Evolutionary conservation across 2,329 filamentous ascomycete genomes (phyloP).

Genomic region (Sporothrix euskadiensis): DNA sequence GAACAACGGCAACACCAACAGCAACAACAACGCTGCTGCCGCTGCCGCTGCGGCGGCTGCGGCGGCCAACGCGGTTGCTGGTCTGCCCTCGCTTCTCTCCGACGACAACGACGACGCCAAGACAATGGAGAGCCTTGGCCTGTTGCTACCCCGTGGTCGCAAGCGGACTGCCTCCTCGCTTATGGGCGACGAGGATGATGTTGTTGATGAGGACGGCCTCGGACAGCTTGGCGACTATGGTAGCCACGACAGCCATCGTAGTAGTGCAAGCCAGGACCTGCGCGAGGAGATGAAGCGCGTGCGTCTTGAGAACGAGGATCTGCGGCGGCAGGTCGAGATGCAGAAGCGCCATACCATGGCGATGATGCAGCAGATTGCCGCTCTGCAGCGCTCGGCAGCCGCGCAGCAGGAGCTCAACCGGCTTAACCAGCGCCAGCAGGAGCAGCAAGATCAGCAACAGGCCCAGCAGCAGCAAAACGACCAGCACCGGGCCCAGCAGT

Average conservation of each 20-base stretch:
- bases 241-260: slow-evolving; percentile 37
- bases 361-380: slow-evolving; percentile 53
- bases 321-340: slow-evolving; percentile 52
- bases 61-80: slow-evolving; percentile 17
- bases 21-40: neutral
- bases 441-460: slow-evolving; percentile 4
- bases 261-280: slow-evolving; percentile 46
- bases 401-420: slow-evolving; percentile 27
- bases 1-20: neutral
- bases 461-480: neutral
- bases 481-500: neutral
- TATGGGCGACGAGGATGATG: slow-evolving; percentile 21
- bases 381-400: slow-evolving; percentile 47
- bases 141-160: slow-evolving; percentile 13
- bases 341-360: slow-evolving; percentile 50
- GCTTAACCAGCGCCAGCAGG: slow-evolving; percentile 19
- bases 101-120: slow-evolving; percentile 27
- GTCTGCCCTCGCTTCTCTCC: slow-evolving; percentile 18
- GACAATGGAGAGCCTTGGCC: slow-evolving; percentile 25
- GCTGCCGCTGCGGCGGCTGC: slow-evolving; percentile 15
- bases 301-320: slow-evolving; percentile 63
- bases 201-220: slow-evolving; percentile 27
- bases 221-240: slow-evolving; percentile 32
- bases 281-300: slow-evolving; percentile 67
- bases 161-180: slow-evolving; percentile 30